Evolutionary conservation across 345 rosid species (phyloP).

Genomic region (Boechera stricta): DNA sequence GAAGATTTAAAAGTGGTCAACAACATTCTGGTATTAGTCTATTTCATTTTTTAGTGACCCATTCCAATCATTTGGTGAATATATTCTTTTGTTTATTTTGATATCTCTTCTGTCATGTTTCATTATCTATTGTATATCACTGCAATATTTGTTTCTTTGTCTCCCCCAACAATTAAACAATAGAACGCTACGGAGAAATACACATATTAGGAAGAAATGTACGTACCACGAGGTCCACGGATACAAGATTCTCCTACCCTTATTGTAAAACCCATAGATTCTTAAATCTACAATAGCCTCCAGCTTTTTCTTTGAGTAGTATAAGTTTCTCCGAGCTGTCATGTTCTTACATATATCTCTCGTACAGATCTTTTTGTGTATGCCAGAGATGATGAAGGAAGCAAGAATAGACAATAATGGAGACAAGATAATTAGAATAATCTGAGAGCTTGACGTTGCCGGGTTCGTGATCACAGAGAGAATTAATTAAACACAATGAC

Average conservation of each 20-base stretch:
- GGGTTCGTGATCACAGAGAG: constrained; percentile 3
- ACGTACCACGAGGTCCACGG: constrained; percentile 38
- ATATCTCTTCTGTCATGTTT: constrained; percentile 41
- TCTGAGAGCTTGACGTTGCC: constrained; percentile 10
- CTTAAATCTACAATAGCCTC: constrained; percentile 25
- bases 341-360: constrained; percentile 19
- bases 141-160: constrained; percentile 25
- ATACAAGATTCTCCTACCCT: constrained; percentile 24
- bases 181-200: constrained; percentile 7
- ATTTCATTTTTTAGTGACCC: neutral
- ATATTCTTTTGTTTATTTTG: constrained; percentile 16
- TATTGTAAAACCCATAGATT: constrained; percentile 41
- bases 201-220: constrained; percentile 24
- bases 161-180: constrained; percentile 4
- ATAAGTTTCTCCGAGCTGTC: constrained; percentile 37
- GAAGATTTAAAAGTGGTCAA: constrained; percentile 37
- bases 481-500: neutral
- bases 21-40: constrained; percentile 14
- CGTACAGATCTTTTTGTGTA: neutral
- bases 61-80: constrained; percentile 30
- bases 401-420: constrained; percentile 29
- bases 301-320: constrained; percentile 5
- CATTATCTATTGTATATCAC: constrained; percentile 13
- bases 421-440: constrained; percentile 24
- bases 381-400: constrained; percentile 29